Conservation (phyloP, 2,329 filamentous ascomycete species). For the Calonectria hongkongensis region DNA sequence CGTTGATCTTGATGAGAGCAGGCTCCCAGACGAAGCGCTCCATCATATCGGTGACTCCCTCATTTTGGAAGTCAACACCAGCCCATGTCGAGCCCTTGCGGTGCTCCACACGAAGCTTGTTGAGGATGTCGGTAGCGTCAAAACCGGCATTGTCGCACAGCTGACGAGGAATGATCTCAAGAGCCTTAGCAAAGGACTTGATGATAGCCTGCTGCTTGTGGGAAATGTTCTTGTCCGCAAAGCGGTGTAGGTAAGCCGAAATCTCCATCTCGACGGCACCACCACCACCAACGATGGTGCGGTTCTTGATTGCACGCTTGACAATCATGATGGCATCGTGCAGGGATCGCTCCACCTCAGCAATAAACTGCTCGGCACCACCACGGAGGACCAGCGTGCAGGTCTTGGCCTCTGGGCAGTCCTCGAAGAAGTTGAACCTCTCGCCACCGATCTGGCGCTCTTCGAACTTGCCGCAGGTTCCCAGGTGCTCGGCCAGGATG, state of each 20-base stretch:
- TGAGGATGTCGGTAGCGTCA: conserved; percentile 98
- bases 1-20: conserved; percentile 96
- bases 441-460: conserved; percentile 98
- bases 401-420: conserved; percentile 95
- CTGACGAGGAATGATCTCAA: conserved; percentile 97
- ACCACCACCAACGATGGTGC: conserved; percentile 94
- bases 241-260: conserved; percentile 93
- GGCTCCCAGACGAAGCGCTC: conserved; percentile 98
- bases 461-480: conserved; percentile 92
- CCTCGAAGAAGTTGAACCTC: conserved; percentile 98
- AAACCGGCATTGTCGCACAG: conserved; percentile 99
- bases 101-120: conserved; percentile 96
- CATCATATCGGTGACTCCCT: conserved; percentile 96
- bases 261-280: conserved; percentile 98
- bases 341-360: conserved; percentile 96
- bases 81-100: conserved; percentile 95
- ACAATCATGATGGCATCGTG: conserved; percentile 99
- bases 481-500: conserved; percentile 91
- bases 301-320: conserved; percentile 97
- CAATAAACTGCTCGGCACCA: conserved; percentile 99
- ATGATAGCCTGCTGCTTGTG: conserved; percentile 98
- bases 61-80: conserved; percentile 94
- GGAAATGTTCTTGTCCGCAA: conserved; percentile 92
- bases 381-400: conserved; percentile 97
- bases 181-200: conserved; percentile 97